Evolutionary conservation across 352 stramenopile genomes (phyloP).

Genomic region (Blastocystis hominis): DNA sequence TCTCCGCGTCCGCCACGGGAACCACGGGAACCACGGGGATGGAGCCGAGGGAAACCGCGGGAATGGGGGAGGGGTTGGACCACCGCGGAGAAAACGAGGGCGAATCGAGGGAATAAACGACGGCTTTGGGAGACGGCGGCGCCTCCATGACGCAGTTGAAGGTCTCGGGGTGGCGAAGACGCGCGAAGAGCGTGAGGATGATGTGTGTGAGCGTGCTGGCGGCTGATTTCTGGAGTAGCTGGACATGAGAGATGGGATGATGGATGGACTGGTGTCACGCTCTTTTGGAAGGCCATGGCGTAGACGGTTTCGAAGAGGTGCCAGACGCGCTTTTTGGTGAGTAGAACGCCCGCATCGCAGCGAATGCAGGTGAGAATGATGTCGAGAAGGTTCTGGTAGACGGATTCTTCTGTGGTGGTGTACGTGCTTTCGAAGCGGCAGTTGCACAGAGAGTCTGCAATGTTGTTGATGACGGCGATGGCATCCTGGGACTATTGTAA

Average conservation of each 20-base stretch:
- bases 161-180: slow-evolving; percentile 63
- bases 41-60: neutral
- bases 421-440: slow-evolving; percentile 90
- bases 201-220: slow-evolving; percentile 89
- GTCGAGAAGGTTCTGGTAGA: slow-evolving; percentile 88
- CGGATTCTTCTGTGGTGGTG: slow-evolving; percentile 77
- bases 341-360: slow-evolving; percentile 76
- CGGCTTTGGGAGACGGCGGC: neutral
- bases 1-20: too few species aligned
- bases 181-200: slow-evolving; percentile 87
- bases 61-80: neutral
- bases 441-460: slow-evolving; percentile 79
- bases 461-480: slow-evolving; percentile 80
- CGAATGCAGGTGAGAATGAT: slow-evolving; percentile 85
- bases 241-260: slow-evolving; percentile 60
- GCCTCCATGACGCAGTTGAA: slow-evolving; percentile 22
- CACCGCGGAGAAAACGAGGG: neutral
- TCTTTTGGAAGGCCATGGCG: slow-evolving; percentile 78
- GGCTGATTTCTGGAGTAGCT: slow-evolving; percentile 81
- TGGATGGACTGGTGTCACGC: slow-evolving; percentile 61
- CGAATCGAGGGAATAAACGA: neutral
- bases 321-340: slow-evolving; percentile 81
- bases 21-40: neutral
- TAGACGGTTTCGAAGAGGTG: slow-evolving; percentile 90
- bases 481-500: slow-evolving; percentile 66